A percentile compares a stretch with the other conserved stretches of the same genome.
Evolutionary conservation across 768 basidiomycete species (phyloP).

Genomic region (Kwoniella dendrophila): DNA sequence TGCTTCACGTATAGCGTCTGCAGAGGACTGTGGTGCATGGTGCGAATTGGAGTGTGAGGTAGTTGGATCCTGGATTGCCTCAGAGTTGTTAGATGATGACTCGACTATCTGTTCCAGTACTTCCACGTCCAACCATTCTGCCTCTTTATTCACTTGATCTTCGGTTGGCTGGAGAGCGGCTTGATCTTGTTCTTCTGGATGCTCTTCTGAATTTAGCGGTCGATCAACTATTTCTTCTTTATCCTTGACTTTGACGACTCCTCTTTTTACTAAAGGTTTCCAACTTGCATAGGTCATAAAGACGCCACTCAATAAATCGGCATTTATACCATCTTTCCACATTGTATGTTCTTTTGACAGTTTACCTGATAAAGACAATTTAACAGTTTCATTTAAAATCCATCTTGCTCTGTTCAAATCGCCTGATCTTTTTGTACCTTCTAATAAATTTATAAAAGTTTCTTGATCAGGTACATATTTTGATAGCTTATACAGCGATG

Average conservation of each 20-base stretch:
- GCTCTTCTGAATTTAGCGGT: too few relatives aligned
- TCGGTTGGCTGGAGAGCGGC: neutral
- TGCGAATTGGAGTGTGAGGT: neutral
- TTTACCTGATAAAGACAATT: constrained; percentile 38
- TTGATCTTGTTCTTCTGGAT: neutral
- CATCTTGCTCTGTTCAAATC: constrained; percentile 81
- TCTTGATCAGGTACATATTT: constrained; percentile 62
- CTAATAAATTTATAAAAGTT: constrained; percentile 81
- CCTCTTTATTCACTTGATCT: neutral
- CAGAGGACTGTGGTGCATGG: constrained; percentile 64
- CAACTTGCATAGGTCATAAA: constrained; percentile 88
- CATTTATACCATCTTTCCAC: constrained; percentile 59
- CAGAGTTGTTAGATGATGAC: neutral
- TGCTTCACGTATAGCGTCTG: constrained; percentile 74
- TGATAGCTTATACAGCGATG: constrained; percentile 40
- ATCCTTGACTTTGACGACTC: constrained; percentile 58
- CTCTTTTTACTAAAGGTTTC: constrained; percentile 68
- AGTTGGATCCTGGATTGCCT: neutral
- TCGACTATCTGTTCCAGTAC: constrained; percentile 21
- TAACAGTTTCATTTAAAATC: constrained; percentile 84
- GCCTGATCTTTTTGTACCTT: constrained; percentile 83
- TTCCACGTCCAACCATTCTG: constrained; percentile 25
- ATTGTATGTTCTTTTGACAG: constrained; percentile 9
- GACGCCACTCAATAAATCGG: constrained; percentile 75
- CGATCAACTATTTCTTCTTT: neutral